phyloP scores from a whole-genome alignment of 345 rosid species.

The Citrus mangshanensis region DNA sequence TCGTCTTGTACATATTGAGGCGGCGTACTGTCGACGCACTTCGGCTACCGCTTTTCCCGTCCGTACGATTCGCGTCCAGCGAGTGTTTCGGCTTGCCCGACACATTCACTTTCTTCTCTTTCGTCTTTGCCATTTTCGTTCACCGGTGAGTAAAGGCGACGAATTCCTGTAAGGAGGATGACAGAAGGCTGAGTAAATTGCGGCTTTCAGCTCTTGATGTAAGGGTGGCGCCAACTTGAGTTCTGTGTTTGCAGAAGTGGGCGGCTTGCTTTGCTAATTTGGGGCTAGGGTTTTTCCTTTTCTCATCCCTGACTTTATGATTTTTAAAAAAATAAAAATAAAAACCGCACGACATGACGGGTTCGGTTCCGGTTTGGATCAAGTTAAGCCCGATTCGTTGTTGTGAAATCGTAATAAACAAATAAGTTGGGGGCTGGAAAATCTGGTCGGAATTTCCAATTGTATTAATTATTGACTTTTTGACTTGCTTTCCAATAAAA shows the following conservation, averaged over 20 bases:
- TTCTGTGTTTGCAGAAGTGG: background rate
- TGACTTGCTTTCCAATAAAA: no score
- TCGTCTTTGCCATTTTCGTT: conserved; percentile 36
- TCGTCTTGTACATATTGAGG: conserved; percentile 75
- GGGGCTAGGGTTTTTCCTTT: background rate
- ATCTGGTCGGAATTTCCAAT: no score
- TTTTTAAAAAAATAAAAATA: no score
- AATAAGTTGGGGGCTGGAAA: no score
- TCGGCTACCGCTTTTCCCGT: conserved; percentile 47
- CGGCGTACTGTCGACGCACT: conserved; percentile 78
- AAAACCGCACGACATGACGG: no score
- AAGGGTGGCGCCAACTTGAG: no score
- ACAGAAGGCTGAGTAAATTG: background rate
- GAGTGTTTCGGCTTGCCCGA: conserved; percentile 94
- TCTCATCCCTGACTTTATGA: background rate
- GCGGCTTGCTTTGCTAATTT: background rate
- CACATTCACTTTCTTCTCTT: conserved; percentile 66
- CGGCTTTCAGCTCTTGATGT: no score
- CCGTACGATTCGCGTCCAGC: conserved; percentile 73
- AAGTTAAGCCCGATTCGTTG: no score
- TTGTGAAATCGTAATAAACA: no score
- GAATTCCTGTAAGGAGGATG: background rate
- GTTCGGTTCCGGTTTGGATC: no score
- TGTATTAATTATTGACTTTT: no score
- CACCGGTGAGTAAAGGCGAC: background rate